A percentile compares a stretch with the other conserved stretches of the same genome.
phyloP scores from a whole-genome alignment of 2,329 filamentous ascomycete genomes.

The Verticillium nubilum region DNA sequence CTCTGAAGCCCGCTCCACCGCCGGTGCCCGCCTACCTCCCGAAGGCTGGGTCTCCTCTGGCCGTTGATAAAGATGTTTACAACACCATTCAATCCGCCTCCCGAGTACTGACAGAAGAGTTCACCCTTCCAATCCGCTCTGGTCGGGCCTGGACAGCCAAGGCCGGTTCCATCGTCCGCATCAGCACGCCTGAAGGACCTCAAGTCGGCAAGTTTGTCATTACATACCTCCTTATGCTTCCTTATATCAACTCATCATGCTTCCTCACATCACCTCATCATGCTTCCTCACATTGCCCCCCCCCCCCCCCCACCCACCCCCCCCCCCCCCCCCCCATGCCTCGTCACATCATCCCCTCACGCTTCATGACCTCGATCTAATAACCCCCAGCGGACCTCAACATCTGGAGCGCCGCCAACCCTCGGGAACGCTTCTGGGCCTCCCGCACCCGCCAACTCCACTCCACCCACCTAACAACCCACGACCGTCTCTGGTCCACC shows the following conservation, averaged over 20 bases:
- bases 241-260: background rate
- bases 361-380: background rate
- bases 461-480: constrained; percentile 64
- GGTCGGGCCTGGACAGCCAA: constrained; percentile 68
- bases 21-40: constrained; percentile 45
- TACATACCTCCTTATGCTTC: background rate
- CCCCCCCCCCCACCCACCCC: too few species aligned
- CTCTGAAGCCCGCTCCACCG: constrained; percentile 31
- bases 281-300: too few species aligned
- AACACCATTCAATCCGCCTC: constrained; percentile 51
- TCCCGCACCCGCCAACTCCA: constrained; percentile 74
- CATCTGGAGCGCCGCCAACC: constrained; percentile 72
- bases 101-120: constrained; percentile 38
- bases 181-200: constrained; percentile 70
- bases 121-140: constrained; percentile 66
- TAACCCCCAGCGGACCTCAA: constrained; percentile 62
- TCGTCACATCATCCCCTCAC: background rate
- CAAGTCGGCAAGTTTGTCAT: constrained; percentile 63
- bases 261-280: background rate
- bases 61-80: constrained; percentile 46
- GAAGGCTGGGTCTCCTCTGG: constrained; percentile 33
- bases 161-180: constrained; percentile 62
- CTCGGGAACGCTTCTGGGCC: constrained; percentile 79
- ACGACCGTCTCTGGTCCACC: constrained; percentile 72
- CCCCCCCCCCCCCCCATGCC: too few species aligned